Base-by-base conservation (phyloP, 2,329 filamentous ascomycete species). In the Aspergillus uvarum region DNA sequence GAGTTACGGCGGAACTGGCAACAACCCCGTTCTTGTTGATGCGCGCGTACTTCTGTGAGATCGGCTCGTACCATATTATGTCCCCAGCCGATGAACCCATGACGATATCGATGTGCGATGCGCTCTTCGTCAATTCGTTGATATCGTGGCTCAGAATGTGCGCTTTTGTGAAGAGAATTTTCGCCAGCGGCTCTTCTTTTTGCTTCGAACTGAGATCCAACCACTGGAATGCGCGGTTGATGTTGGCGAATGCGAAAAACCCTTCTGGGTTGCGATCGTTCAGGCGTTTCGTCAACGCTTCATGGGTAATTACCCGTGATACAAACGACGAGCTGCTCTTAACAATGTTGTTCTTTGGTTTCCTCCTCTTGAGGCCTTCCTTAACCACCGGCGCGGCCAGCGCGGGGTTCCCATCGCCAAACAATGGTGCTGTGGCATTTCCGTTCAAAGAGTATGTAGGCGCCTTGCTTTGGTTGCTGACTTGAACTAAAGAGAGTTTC, bases 271-370 rank as follows among this genome's bases (percentile, higher is more conserved):
- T 86, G 63, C 91, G 87, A 32, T 98, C 95, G 52, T 86, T 85
- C 63, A 98, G 77, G 65, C 90, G 88, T 77, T 95, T 96, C 22
- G 85, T 83, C 57, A 96, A 77, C 4, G 83, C 83, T 69, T 99
- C 95, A 70, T 96, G 91, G 16, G 92, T 88, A 65, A 98, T 96
- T 32, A 97, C 94, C 57, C 95, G 83, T n/a, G 94, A 97, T 31
- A 99, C 95, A 72, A 97, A 99, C 0, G 94, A 96, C 10, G 95
- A 99, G 76, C 96, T 98, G 79, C 92, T 98, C 82, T 99, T 99
- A 55, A 94, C 88, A 75, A 99, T 95, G 75, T 96, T 98, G 77
- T 94, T 98, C 83, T 98, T 99, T 2, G 95, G 95, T 76, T 99
- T 99, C 71, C 89, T 86, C 73, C 87, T 85, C 81, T 97, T 97